Evolutionary conservation across 495 filamentous ascomycete genomes (phyloP), one percentile per base, ranked within the genome.

Genomic region (Pyronema domesticum): DNA sequence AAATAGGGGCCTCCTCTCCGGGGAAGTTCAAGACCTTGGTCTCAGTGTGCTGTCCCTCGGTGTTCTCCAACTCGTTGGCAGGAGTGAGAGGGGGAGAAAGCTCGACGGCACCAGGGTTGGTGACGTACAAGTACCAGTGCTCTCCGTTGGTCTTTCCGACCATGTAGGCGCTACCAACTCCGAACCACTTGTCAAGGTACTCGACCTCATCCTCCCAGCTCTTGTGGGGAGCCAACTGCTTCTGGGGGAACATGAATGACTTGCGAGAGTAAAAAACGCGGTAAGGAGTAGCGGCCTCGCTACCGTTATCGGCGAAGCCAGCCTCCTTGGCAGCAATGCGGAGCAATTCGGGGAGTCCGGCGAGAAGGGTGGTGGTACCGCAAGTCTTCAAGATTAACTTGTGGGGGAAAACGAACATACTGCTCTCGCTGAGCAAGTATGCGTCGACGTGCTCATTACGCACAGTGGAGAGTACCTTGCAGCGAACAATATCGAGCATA

Each of bases 121-220:
- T 99, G 66, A 95, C 77, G 68, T 96, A 99, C 39, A 99, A 72
- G 64, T 96, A 96, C 93, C 93, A 99, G 64, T 99, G 93, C 69
- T 96, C 93, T 57, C 91, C 89, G 64, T 99, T 99, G 88, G 96
- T 95, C 69, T 94, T 95, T 59, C 93, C 93, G 57, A 99, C 91
- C 89, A 96, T 93, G 70, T 99, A 99, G 34, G 93, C 93, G 68
- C 89, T 96, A 42, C 93, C 93, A 54, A 85, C 83, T 46, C 82
- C 73, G 67, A 96, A 96, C 62, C 85, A 82, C 61, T 80, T 78
- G 70, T 99, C 93, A 56, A 99, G 74, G 57, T 78, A 91, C 53
- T 79, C 80, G 58, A 99, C 93, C 66, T 99, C 93, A 61, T 95
- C 80, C 59, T 86, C 81, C 93, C 93, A 99, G 78, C 88, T 96